Evolutionary conservation across 768 basidiomycete genomes (phyloP).

Genomic region (Clavulina sp.): DNA sequence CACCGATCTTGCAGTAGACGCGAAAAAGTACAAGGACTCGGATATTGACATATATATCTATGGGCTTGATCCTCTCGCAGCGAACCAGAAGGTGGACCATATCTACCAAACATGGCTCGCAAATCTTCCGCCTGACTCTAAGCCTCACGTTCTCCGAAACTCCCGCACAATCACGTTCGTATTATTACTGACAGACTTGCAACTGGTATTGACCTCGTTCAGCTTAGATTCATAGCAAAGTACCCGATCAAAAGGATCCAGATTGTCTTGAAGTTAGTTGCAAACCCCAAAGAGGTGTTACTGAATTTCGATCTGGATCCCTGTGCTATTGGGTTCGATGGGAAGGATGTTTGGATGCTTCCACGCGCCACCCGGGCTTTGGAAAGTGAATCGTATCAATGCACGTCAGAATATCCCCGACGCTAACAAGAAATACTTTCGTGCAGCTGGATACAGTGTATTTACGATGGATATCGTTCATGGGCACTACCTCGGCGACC

Average conservation of each 20-base stretch:
- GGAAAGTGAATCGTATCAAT: background rate
- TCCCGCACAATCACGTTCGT: background rate
- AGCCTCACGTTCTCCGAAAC: background rate
- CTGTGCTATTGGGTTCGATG: conserved; percentile 3
- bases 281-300: conserved; percentile 1
- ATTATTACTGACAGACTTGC: too few species aligned
- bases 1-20: background rate
- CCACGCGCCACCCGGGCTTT: background rate
- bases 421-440: background rate
- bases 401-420: background rate
- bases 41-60: conserved; percentile 3
- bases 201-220: background rate
- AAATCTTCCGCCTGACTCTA: background rate
- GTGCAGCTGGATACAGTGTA: background rate
- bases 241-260: conserved; percentile 2
- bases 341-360: conserved; percentile 1
- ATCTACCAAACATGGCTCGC: background rate
- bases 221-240: background rate
- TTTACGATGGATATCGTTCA: background rate
- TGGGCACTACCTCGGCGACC: conserved; percentile 1
- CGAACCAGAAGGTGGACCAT: conserved; percentile 1
- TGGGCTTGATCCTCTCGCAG: background rate
- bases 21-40: background rate
- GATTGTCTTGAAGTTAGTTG: background rate
- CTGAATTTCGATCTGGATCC: conserved; percentile 5